Conservation (phyloP, 805 yeast species). For the Barnettozyma populi region DNA sequence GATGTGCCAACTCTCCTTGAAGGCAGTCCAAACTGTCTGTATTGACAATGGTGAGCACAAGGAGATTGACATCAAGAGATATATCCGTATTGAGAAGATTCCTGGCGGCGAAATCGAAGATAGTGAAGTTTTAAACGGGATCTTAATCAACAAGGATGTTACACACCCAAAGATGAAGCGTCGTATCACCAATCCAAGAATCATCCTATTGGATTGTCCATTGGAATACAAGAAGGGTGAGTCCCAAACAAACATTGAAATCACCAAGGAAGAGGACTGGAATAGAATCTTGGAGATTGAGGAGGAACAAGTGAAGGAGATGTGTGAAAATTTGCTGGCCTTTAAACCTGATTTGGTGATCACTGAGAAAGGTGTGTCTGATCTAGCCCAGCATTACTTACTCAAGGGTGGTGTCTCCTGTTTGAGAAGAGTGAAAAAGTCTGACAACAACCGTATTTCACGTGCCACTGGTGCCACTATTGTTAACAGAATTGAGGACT, state of each 20-base stretch:
- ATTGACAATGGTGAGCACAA: constrained; percentile 55
- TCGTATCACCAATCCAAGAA: constrained; percentile 79
- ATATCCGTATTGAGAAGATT: constrained; percentile 88
- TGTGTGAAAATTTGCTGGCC: constrained; percentile 80
- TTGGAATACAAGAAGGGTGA: constrained; percentile 98
- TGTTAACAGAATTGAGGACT: constrained; percentile 91
- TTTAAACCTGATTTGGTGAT: constrained; percentile 91
- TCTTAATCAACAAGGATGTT: constrained; percentile 90
- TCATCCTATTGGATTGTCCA: constrained; percentile 90
- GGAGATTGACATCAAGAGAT: constrained; percentile 91
- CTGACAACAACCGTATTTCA: constrained; percentile 94
- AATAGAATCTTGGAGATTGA: constrained; percentile 90
- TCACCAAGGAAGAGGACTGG: constrained; percentile 96
- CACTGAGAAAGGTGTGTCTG: constrained; percentile 97
- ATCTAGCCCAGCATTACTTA: constrained; percentile 93
- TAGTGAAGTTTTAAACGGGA: constrained; percentile 82
- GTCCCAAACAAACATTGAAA: constrained; percentile 96
- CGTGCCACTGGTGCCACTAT: constrained; percentile 97
- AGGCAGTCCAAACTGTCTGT: constrained; percentile 81
- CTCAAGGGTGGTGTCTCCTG: constrained; percentile 91
- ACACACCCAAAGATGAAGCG: constrained; percentile 99
- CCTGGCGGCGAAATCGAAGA: constrained; percentile 98
- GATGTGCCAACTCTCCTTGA: constrained; percentile 85
- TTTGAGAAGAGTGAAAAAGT: constrained; percentile 88
- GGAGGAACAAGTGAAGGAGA: constrained; percentile 87